A percentile compares a stretch with the other conserved stretches of the same genome.
Conservation (phyloP, 176 grass and related monocot species). For the Pharus latifolius region DNA sequence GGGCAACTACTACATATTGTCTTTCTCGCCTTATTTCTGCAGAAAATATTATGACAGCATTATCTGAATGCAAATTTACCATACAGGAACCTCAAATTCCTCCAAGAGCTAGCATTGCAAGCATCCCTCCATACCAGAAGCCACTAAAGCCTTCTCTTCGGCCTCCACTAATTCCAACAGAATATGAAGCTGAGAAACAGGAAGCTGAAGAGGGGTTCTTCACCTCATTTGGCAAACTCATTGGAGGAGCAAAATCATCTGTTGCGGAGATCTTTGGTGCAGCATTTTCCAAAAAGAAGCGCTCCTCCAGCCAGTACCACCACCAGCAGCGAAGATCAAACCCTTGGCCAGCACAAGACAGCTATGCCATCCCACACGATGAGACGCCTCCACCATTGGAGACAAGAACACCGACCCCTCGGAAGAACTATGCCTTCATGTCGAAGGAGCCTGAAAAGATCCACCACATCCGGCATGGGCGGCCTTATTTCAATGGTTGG, state of each 20-base stretch:
- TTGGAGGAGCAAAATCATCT: conserved; percentile 66
- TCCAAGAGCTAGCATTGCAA: conserved; percentile 28
- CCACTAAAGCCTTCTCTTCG: conserved; percentile 53
- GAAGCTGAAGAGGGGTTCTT: conserved; percentile 76
- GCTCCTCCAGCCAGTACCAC: conserved; percentile 18
- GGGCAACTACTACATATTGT: neutral
- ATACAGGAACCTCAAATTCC: conserved; percentile 43
- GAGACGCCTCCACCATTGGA: conserved; percentile 65
- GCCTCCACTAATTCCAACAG: conserved; percentile 47
- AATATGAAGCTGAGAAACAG: conserved; percentile 39
- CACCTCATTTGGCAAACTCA: conserved; percentile 51
- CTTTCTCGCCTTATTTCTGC: neutral
- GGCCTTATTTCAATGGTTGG: conserved; percentile 42
- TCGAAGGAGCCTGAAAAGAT: conserved; percentile 69
- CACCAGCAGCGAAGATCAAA: conserved; percentile 39
- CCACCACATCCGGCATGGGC: conserved; percentile 50
- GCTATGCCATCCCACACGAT: conserved; percentile 68
- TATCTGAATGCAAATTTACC: conserved; percentile 5
- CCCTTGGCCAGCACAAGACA: conserved; percentile 70
- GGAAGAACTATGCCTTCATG: conserved; percentile 78
- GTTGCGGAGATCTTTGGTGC: conserved; percentile 36
- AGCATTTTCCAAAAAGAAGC: conserved; percentile 54
- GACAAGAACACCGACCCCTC: conserved; percentile 50
- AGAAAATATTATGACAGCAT: neutral
- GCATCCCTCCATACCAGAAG: conserved; percentile 61